A percentile compares a stretch with the other conserved stretches of the same genome.
Evolutionary conservation across 768 basidiomycete species (phyloP).

Genomic region (Trametopsis cervina): DNA sequence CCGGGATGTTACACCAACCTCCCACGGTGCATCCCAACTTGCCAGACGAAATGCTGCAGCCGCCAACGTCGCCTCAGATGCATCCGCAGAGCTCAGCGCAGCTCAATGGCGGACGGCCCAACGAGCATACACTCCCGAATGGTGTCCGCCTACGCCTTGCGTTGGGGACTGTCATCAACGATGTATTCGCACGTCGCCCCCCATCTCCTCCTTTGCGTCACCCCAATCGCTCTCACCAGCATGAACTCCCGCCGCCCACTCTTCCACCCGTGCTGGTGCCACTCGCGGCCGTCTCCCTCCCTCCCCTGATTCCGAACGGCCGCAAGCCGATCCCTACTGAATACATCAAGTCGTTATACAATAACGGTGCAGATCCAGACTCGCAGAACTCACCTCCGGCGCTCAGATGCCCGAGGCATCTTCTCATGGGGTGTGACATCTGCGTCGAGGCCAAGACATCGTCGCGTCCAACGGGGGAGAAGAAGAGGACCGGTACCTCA

Average conservation of each 20-base stretch:
- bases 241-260: neutral
- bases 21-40: conserved; percentile 54
- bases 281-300: conserved; percentile 15
- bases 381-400: conserved; percentile 57
- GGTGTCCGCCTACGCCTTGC: conserved; percentile 75
- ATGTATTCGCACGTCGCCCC: conserved; percentile 69
- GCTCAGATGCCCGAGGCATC: conserved; percentile 65
- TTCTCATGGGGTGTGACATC: conserved; percentile 68
- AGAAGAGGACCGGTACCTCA: conserved; percentile 8
- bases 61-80: conserved; percentile 44
- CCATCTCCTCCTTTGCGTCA: conserved; percentile 29
- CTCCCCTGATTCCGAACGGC: conserved; percentile 3
- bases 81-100: conserved; percentile 23
- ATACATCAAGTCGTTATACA: conserved; percentile 46
- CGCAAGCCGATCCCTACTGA: conserved; percentile 22
- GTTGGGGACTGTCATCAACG: conserved; percentile 72
- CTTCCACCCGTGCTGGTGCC: conserved; percentile 18
- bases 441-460: conserved; percentile 56
- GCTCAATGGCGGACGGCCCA: conserved; percentile 14
- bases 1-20: conserved; percentile 74
- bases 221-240: neutral
- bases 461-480: conserved; percentile 13
- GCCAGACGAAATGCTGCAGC: conserved; percentile 46
- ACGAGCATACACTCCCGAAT: conserved; percentile 67
- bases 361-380: conserved; percentile 52